These are phyloP conservation scores for Auriscalpium vulgare DNA, from an alignment of 768 basidiomycete species.

Conservation along the genomic window DNA sequence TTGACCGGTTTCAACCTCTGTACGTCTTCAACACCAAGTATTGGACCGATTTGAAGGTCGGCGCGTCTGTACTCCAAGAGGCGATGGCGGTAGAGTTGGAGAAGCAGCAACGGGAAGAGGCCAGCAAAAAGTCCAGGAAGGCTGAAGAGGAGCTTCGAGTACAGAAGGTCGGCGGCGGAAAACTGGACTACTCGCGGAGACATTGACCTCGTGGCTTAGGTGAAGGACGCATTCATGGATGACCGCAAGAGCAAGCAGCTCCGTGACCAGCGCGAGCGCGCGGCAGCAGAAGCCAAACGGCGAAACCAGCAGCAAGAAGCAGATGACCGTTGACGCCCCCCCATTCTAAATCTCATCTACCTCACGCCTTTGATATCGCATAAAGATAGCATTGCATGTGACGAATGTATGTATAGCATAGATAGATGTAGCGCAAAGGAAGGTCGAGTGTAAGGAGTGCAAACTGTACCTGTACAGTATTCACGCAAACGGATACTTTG, in stretches of 20 bases:
- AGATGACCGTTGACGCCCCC: too few relatives aligned
- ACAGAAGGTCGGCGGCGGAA: constrained; percentile 37
- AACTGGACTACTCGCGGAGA: not conserved
- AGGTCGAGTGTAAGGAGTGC: too few relatives aligned
- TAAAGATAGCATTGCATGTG: too few relatives aligned
- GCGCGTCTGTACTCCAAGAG: constrained; percentile 59
- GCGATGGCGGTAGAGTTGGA: constrained; percentile 43
- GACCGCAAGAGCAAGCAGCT: constrained; percentile 56
- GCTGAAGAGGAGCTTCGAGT: constrained; percentile 44
- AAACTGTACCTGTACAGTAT: too few relatives aligned
- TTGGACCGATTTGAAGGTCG: constrained; percentile 51
- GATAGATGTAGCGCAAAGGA: too few relatives aligned
- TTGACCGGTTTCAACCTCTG: constrained; percentile 63
- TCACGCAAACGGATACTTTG: constrained; percentile 23
- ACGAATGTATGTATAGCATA: too few relatives aligned
- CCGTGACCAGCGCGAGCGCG: constrained; percentile 52
- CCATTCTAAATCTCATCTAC: too few relatives aligned
- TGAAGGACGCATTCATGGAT: constrained; percentile 73
- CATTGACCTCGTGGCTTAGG: constrained; percentile 30
- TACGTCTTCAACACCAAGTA: constrained; percentile 53
- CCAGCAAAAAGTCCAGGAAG: constrained; percentile 49
- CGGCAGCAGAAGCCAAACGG: not conserved
- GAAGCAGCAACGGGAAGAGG: constrained; percentile 40
- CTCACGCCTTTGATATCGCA: too few relatives aligned
- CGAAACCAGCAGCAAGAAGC: not conserved